phyloP scores from a whole-genome alignment of 805 yeast genomes.

The Ogataea henricii region DNA sequence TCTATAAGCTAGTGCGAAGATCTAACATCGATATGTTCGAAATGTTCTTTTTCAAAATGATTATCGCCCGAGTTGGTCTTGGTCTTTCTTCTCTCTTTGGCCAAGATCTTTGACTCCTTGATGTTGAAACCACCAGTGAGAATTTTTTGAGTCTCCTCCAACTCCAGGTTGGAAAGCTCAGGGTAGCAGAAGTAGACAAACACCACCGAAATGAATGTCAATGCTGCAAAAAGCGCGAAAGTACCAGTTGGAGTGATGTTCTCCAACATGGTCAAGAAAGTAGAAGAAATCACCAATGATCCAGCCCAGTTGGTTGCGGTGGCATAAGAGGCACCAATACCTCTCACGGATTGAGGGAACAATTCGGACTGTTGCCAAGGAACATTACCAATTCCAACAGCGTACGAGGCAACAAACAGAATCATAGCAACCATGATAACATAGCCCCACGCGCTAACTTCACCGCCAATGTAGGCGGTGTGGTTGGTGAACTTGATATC shows the following conservation, averaged over 20 bases:
- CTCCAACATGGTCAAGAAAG: conserved; percentile 91
- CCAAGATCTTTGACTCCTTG: conserved; percentile 58
- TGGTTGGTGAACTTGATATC: conserved; percentile 58
- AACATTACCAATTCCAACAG: conserved; percentile 93
- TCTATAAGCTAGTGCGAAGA: conserved; percentile 1
- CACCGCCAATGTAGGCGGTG: conserved; percentile 43
- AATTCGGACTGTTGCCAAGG: conserved; percentile 98
- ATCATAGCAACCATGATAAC: conserved; percentile 86
- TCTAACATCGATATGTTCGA: conserved; percentile 14
- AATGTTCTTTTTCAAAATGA: conserved; percentile 2
- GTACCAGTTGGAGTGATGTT: conserved; percentile 95
- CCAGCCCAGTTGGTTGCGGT: conserved; percentile 97
- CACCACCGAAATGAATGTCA: conserved; percentile 69
- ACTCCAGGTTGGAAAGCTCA: conserved; percentile 84
- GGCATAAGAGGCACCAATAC: conserved; percentile 86
- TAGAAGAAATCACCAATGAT: conserved; percentile 84
- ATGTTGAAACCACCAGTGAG: conserved; percentile 86
- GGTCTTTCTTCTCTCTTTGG: conserved; percentile 42
- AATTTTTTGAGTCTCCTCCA: conserved; percentile 87
- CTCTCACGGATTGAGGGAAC: conserved; percentile 92
- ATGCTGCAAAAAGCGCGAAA: conserved; percentile 84
- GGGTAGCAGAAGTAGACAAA: conserved; percentile 87
- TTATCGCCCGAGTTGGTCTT: conserved; percentile 1
- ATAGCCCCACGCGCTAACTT: conserved; percentile 82
- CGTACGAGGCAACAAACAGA: conserved; percentile 83